phyloP scores from a whole-genome alignment of 768 basidiomycete genomes.

The Boletus rex-veris region DNA sequence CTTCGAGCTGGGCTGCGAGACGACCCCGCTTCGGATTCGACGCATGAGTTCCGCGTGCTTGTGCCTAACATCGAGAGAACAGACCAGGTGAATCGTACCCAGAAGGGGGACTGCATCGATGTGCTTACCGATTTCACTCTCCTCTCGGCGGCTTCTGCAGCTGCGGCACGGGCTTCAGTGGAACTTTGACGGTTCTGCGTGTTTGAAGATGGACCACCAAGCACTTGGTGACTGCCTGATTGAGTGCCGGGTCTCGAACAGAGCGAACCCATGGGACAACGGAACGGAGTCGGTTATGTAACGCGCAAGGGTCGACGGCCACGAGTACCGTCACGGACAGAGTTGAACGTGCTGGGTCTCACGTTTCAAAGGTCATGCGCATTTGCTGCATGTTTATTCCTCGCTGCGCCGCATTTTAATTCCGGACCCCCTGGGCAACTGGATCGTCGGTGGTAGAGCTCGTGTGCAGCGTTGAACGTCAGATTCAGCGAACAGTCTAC shows the following conservation, averaged over 20 bases:
- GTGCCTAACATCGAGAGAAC: slow-evolving; percentile 30
- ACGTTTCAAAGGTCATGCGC: slow-evolving; percentile 4
- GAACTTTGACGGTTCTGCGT: slow-evolving; percentile 24
- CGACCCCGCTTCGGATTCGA: slow-evolving; percentile 45
- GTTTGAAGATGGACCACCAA: slow-evolving; percentile 35
- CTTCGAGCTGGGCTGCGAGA: slow-evolving; percentile 42
- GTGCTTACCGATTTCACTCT: slow-evolving; percentile 52
- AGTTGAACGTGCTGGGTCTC: slow-evolving; percentile 7
- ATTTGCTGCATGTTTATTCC: slow-evolving; percentile 15
- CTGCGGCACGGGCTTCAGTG: slow-evolving; percentile 49
- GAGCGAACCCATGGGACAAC: slow-evolving; percentile 48
- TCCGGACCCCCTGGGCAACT: not conserved
- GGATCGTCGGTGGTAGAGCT: not conserved
- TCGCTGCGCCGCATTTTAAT: slow-evolving; percentile 4
- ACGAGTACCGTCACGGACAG: too few species aligned
- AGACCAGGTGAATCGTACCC: slow-evolving; percentile 23
- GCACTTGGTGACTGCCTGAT: slow-evolving; percentile 46
- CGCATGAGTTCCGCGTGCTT: slow-evolving; percentile 40
- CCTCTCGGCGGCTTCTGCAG: slow-evolving; percentile 61
- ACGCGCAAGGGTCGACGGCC: too few species aligned
- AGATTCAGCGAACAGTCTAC: slow-evolving; percentile 2
- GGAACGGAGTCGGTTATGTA: not conserved
- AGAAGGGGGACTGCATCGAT: slow-evolving; percentile 7
- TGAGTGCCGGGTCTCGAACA: slow-evolving; percentile 50
- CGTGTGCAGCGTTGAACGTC: not conserved